These are phyloP conservation scores for Fusarium sp. DNA, from an alignment of 2,329 filamentous ascomycete genomes.

Conservation along the genomic window DNA sequence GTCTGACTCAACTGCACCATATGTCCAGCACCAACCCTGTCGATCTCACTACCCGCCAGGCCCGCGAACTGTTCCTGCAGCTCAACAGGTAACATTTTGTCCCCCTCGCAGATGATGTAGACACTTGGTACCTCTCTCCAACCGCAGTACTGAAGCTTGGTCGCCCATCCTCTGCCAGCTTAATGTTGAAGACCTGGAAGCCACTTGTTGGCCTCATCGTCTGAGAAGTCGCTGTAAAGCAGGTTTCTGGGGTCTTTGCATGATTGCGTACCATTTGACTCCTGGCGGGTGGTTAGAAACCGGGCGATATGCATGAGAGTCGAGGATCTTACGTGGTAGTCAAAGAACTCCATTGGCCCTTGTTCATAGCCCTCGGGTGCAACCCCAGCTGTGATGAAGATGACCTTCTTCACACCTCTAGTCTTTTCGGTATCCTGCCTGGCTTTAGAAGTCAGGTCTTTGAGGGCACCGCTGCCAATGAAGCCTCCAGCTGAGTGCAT, in stretches of 20 bases:
- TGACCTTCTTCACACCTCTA: background rate
- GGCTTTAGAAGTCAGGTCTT: fast-evolving
- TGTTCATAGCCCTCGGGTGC: background rate
- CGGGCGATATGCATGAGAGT: fast-evolving
- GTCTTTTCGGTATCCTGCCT: background rate
- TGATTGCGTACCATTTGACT: background rate
- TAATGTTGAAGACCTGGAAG: background rate
- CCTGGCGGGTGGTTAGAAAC: fast-evolving
- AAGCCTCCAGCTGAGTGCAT: slow-evolving; percentile 6
- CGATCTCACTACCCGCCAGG: background rate
- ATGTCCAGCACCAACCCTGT: background rate
- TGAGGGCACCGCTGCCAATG: background rate
- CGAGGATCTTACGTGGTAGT: background rate
- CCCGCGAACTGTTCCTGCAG: background rate
- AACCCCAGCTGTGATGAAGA: background rate
- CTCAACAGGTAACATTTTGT: background rate
- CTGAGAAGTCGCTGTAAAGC: background rate
- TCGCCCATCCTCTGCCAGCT: background rate
- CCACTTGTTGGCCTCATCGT: background rate
- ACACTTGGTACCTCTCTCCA: background rate
- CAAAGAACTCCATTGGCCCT: background rate
- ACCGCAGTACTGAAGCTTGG: background rate
- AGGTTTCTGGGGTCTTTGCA: background rate
- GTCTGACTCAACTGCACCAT: background rate
- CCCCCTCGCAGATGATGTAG: background rate